Base-by-base conservation (phyloP, 2,329 filamentous ascomycete genomes). In the Fusarium sp. region DNA sequence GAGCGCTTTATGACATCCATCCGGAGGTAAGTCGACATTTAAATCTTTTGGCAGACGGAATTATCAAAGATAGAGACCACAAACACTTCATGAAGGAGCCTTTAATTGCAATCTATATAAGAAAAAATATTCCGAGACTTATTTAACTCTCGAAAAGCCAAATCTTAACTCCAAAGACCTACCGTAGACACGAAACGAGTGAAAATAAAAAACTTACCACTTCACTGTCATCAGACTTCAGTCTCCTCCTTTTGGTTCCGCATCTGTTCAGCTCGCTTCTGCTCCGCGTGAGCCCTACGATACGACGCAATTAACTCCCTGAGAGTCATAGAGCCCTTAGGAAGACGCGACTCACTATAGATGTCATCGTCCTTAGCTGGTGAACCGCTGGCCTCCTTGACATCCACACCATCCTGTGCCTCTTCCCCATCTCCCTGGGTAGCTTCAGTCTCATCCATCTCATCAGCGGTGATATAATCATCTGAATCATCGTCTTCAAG, bases 151-250 rank as follows among this genome's bases (percentile, higher is more conserved):
- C 1, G 2, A 28, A n/a, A 39, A 9, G 3, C 4, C 11, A 39
- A 5, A 12, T 1, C 1, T 2, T 1, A 18, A 30, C 11, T 17
- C 15, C 15, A 18, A 39, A 18, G 1, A 10, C 51, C 8, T 18
- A 55, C 50, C 9, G 14, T 36, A 15, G n/a, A 36, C 12, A 12
- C 4, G 3, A 32, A 14, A 7, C 3, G 11, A 11, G 3, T 20
- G 22, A 20, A 24, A 15, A 12, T 3, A 15, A 22, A 7, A 53
- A 15, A 8, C 11, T 4, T 18, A 2, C 4, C 20, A 14, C 9
- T 6, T n/a, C 8, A 6, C 8, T 22, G 2, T 6, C 1, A 14
- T 28, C 3, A n/a, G 20, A n/a, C 10, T 1, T 18, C 15, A 0
- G 18, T 7, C 20, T 28, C 20, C 5, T 10, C 8, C 13, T 54